Evolutionary conservation across 2,329 filamentous ascomycete species (phyloP).

Genomic region (Exophiala lecanii-corni): DNA sequence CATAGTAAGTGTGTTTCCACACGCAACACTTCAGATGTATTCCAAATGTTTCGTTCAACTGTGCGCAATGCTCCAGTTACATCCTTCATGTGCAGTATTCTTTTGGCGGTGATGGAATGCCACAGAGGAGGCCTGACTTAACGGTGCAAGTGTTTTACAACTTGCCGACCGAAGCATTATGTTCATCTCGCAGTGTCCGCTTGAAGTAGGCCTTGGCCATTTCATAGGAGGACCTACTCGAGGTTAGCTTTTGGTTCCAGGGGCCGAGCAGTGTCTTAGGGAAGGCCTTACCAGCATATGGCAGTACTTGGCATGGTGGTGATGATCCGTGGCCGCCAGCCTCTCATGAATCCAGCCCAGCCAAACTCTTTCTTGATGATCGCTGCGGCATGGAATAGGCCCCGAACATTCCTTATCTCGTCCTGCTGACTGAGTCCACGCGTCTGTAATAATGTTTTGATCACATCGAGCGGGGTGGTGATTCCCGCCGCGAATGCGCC

Average conservation of each 20-base stretch:
- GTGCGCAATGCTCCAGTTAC: too few relatives aligned
- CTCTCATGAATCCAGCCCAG: slow-evolving; percentile 83
- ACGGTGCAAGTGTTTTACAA: slow-evolving; percentile 17
- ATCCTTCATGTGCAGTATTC: too few relatives aligned
- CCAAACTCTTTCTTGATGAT: slow-evolving; percentile 83
- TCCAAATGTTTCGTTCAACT: too few relatives aligned
- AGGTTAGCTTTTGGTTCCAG: not conserved
- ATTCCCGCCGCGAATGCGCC: slow-evolving; percentile 90
- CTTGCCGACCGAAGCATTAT: slow-evolving; percentile 14
- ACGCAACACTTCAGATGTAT: too few relatives aligned
- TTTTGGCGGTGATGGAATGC: too few relatives aligned
- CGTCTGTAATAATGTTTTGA: slow-evolving; percentile 96
- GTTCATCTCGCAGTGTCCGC: slow-evolving; percentile 30
- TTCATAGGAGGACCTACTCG: slow-evolving; percentile 57
- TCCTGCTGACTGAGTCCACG: slow-evolving; percentile 75
- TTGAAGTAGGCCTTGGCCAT: slow-evolving; percentile 67
- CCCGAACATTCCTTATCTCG: slow-evolving; percentile 79
- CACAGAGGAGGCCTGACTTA: too few relatives aligned
- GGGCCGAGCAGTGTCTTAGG: not conserved
- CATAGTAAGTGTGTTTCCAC: too few relatives aligned
- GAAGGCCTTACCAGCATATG: slow-evolving; percentile 79
- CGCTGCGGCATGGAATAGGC: slow-evolving; percentile 71
- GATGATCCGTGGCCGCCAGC: slow-evolving; percentile 82
- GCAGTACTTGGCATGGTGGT: slow-evolving; percentile 98
- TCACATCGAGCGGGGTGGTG: slow-evolving; percentile 94